phyloP scores from a whole-genome alignment of 2,329 filamentous ascomycete species.

The Leptodontidium sp. region DNA sequence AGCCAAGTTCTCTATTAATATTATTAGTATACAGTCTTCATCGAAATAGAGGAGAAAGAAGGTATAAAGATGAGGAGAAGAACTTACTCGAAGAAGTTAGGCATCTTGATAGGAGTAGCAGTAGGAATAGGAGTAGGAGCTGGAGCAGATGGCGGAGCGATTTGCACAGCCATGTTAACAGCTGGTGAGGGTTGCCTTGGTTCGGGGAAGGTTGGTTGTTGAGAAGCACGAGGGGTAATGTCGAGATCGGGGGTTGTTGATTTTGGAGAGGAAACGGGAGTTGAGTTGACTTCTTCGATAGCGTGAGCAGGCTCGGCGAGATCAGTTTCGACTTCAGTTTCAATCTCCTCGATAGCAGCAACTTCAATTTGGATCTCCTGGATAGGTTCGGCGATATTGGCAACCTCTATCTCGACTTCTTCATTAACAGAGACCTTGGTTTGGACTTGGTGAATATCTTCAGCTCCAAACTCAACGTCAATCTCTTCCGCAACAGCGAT shows the following conservation, averaged over 20 bases:
- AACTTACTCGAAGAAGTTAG: slow-evolving; percentile 9
- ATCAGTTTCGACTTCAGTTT: background rate
- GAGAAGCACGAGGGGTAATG: background rate
- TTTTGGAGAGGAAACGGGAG: background rate
- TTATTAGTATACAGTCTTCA: no score
- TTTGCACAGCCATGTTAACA: background rate
- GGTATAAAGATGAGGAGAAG: background rate
- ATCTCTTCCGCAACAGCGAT: background rate
- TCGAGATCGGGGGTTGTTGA: background rate
- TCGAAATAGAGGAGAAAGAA: background rate
- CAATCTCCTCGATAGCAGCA: background rate
- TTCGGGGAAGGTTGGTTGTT: background rate
- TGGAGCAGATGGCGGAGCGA: background rate
- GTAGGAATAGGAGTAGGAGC: background rate
- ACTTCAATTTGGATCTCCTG: background rate
- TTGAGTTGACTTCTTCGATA: background rate
- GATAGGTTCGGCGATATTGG: background rate
- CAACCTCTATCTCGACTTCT: background rate
- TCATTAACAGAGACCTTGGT: background rate
- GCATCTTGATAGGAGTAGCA: background rate
- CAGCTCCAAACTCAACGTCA: background rate
- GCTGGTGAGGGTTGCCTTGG: background rate
- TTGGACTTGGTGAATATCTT: background rate
- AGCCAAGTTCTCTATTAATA: slow-evolving; percentile 1
- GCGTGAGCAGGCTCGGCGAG: background rate